These are phyloP conservation scores for Aspergillus leporis DNA, from an alignment of 495 filamentous ascomycete genomes.

Conservation along the genomic window DNA sequence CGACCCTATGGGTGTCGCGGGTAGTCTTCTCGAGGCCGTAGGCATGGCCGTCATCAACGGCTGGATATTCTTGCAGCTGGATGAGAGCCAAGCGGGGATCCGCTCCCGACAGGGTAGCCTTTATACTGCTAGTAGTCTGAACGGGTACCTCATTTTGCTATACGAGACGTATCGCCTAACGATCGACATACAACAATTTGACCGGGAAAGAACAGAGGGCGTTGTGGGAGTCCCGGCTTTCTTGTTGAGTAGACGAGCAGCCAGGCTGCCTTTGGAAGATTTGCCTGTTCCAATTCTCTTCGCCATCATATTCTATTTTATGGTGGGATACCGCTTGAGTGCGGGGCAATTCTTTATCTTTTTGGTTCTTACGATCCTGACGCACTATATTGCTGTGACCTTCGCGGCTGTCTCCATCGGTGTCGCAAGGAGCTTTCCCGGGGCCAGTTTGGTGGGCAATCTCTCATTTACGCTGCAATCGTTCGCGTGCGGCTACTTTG, in stretches of 20 bases:
- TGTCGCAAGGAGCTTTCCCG: conserved; percentile 60
- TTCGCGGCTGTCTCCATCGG: conserved; percentile 61
- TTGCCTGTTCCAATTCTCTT: conserved; percentile 68
- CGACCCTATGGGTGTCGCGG: conserved; percentile 70
- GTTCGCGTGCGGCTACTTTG: conserved; percentile 70
- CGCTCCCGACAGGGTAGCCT: conserved; percentile 64
- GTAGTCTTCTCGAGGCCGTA: conserved; percentile 63
- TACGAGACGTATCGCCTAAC: conserved; percentile 73
- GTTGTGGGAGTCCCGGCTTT: conserved; percentile 68
- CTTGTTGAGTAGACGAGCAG: conserved; percentile 63
- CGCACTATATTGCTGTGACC: conserved; percentile 66
- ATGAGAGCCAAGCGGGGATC: conserved; percentile 57
- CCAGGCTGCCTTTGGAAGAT: conserved; percentile 66
- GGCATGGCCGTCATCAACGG: conserved; percentile 67
- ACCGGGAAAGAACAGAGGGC: conserved; percentile 69
- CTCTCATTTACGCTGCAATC: conserved; percentile 69
- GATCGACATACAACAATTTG: conserved; percentile 70
- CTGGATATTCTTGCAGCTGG: conserved; percentile 67
- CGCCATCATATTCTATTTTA: conserved; percentile 70
- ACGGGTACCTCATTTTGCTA: conserved; percentile 71
- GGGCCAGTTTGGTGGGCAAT: conserved; percentile 65
- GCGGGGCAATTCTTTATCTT: conserved; percentile 67
- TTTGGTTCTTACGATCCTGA: conserved; percentile 60
- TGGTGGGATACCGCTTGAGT: conserved; percentile 66
- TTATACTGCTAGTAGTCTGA: conserved; percentile 65